These are phyloP conservation scores for Centrapalus pauciflorus DNA, from an alignment of 129 eudicot species.

Conservation along the genomic window DNA sequence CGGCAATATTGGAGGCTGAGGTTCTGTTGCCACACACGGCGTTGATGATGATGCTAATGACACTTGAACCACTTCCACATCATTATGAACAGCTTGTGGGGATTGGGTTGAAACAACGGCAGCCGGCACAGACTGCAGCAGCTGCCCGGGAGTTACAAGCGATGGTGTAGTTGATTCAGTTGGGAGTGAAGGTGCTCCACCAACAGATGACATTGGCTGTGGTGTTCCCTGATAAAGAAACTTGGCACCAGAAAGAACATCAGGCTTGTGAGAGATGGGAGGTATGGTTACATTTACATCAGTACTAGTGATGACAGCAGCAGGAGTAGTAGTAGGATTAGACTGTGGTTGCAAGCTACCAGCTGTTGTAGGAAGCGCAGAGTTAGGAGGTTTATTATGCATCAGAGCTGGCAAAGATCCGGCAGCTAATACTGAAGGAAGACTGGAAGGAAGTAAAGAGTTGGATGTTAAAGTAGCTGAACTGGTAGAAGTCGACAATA, in stretches of 20 bases:
- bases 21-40: constrained; percentile 31
- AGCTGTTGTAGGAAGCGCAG: constrained; percentile 26
- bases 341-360: constrained; percentile 41
- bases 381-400: constrained; percentile 32
- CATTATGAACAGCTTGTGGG: constrained; percentile 41
- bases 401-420: constrained; percentile 37
- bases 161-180: constrained; percentile 49
- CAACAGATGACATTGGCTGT: constrained; percentile 36
- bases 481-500: constrained; percentile 31
- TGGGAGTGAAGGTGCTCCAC: constrained; percentile 30
- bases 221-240: constrained; percentile 42
- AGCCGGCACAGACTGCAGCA: constrained; percentile 50
- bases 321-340: too few relatives aligned
- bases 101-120: constrained; percentile 32
- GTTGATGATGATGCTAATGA: constrained; percentile 42
- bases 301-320: constrained; percentile 20
- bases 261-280: constrained; percentile 36
- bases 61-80: constrained; percentile 65
- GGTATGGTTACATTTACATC: constrained; percentile 35
- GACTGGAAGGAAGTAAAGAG: constrained; percentile 41
- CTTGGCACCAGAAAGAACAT: constrained; percentile 31
- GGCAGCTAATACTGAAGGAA: too few relatives aligned
- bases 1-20: constrained; percentile 84
- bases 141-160: constrained; percentile 78
- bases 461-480: constrained; percentile 34